Evolutionary conservation across 176 grass and related monocot species (phyloP), one percentile per base, ranked within the genome.

Genomic region (Leersia perrieri): DNA sequence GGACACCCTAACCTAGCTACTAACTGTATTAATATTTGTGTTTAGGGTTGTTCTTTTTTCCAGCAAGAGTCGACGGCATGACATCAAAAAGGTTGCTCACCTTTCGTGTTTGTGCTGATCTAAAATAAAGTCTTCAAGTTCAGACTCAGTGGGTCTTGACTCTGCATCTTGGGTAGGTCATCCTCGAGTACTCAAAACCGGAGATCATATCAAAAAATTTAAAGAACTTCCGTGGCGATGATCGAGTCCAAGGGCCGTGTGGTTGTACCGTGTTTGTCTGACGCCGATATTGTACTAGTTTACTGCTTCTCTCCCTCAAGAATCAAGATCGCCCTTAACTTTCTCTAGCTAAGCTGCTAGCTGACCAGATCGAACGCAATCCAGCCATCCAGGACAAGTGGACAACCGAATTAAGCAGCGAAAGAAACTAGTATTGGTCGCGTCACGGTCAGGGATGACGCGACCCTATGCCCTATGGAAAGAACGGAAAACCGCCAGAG

Each of bases 41-140:
- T 22, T 18, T 9, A 23, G 30, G 33, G 29, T 27, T 10, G 27
- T n/a, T 71, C 16, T 27, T 44, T 47, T 3, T 14, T 23, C n/a
- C 23, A 25, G 36, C 35, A 27, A 6, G 51, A 61, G 31, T 62
- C 47, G 15, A 55, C 7, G 42, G 4, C 60, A 57, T 34, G 60
- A 38, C 68, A 35, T 47, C 26, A 14, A 28, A 81, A 80, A 75
- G 5, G 28, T 86, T 31, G 42, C 61, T 67, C 67, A 31, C n/a
- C 38, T 78, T 61, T 53, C 41, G 11, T 11, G 7, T 61, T 53
- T 33, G 11, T 11, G 7, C 27, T 9, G 41, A n/a, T 87, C 49
- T 23, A n/a, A 58, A 58, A 58, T 58, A 53, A 35, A 47, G 27
- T 5, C 45, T 36, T 49, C 5, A 20, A 25, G 22, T 32, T 64